phyloP scores from a whole-genome alignment of 768 basidiomycete species.

The Coprinellus aureogranulatus region DNA sequence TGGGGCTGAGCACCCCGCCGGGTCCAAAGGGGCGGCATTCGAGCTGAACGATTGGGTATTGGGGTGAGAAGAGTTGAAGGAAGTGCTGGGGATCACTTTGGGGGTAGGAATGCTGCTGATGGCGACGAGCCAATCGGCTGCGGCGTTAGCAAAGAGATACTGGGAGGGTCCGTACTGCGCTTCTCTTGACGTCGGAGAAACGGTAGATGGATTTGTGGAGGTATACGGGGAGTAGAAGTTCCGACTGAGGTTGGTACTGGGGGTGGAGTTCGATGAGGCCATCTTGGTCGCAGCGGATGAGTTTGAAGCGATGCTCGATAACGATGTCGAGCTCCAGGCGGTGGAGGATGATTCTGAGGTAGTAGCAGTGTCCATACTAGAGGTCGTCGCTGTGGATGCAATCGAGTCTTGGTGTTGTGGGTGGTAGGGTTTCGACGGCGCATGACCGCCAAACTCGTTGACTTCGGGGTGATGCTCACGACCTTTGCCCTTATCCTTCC shows the following conservation, averaged over 20 bases:
- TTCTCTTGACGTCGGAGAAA: not conserved
- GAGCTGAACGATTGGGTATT: constrained; percentile 8
- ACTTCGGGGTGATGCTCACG: constrained; percentile 2
- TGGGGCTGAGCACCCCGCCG: not conserved
- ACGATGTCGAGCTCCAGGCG: not conserved
- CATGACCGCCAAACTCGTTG: constrained; percentile 1
- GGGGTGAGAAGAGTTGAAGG: constrained; percentile 8
- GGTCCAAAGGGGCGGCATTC: not conserved
- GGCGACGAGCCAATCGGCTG: not conserved
- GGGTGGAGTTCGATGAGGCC: not conserved
- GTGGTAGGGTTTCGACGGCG: not conserved
- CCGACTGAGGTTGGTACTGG: constrained; percentile 8
- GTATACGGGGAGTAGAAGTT: constrained; percentile 7
- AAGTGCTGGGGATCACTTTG: not conserved
- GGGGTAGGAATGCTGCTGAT: not conserved
- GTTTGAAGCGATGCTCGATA: not conserved
- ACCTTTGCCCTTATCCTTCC: constrained; percentile 7
- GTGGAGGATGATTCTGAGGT: constrained; percentile 2
- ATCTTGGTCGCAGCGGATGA: not conserved
- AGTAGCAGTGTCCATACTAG: not conserved
- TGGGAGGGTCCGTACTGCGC: not conserved
- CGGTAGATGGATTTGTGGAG: not conserved
- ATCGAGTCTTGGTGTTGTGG: not conserved
- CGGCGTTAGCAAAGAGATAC: not conserved
- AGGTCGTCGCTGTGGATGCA: not conserved